Evolutionary conservation across 2,329 filamentous ascomycete genomes (phyloP).

Genomic region (Camillea tinctor): DNA sequence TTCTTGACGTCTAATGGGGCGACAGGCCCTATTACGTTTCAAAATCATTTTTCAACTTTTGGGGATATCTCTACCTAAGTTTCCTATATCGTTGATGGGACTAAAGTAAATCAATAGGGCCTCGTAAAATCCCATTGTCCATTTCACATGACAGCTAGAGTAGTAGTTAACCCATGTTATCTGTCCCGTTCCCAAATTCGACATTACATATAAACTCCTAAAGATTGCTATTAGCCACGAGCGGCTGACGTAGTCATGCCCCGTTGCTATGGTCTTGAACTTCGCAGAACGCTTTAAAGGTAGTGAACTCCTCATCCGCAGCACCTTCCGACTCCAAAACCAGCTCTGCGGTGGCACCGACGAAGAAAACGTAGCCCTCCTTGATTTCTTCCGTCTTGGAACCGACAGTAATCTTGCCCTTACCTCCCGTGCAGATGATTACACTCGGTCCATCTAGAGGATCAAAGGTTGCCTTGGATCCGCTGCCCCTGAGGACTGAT

Average conservation of each 20-base stretch:
- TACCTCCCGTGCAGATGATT: slow-evolving; percentile 82
- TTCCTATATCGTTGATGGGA: too few relatives aligned
- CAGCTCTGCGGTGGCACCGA: slow-evolving; percentile 83
- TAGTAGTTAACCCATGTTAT: not conserved
- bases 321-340: slow-evolving; percentile 67
- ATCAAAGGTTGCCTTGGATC: slow-evolving; percentile 85
- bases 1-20: too few relatives aligned
- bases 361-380: slow-evolving; percentile 76
- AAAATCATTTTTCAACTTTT: not conserved
- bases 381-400: slow-evolving; percentile 73
- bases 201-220: not conserved
- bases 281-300: slow-evolving; percentile 94
- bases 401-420: slow-evolving; percentile 81
- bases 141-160: too few relatives aligned
- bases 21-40: too few relatives aligned
- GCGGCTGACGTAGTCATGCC: slow-evolving; percentile 9
- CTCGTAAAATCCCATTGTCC: too few relatives aligned
- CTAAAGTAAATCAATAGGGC: too few relatives aligned
- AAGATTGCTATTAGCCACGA: slow-evolving; percentile 3
- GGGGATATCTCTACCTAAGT: not conserved
- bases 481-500: slow-evolving; percentile 67
- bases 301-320: slow-evolving; percentile 71
- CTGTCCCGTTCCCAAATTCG: not conserved
- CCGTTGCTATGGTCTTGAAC: slow-evolving; percentile 53
- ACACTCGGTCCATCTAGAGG: slow-evolving; percentile 86